Percentiles rank a stretch among this genome's conserved stretches.
phyloP scores from a whole-genome alignment of 2,329 filamentous ascomycete genomes.

The Beauveria sp. region DNA sequence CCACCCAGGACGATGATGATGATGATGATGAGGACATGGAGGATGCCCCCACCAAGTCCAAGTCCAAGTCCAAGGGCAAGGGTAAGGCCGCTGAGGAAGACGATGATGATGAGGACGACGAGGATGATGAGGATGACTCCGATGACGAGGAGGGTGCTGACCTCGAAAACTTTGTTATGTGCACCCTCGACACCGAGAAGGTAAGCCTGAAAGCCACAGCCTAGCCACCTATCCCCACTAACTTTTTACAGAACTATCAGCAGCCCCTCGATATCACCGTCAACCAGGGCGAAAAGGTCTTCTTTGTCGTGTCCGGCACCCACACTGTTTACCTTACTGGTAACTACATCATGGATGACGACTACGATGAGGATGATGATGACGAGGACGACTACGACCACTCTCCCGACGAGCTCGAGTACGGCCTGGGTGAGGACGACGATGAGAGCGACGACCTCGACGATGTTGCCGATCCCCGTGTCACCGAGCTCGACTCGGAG shows the following conservation, averaged over 20 bases:
- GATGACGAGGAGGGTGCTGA: conserved; percentile 56
- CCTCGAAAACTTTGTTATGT: conserved; percentile 86
- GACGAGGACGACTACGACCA: conserved; percentile 73
- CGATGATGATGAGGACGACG: conserved; percentile 52
- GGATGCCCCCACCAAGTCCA: conserved; percentile 56
- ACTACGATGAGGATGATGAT: conserved; percentile 52
- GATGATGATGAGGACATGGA: conserved; percentile 54
- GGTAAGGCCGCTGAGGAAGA: conserved; percentile 51
- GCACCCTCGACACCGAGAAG: conserved; percentile 88
- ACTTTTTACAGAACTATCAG: conserved; percentile 63
- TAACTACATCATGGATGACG: conserved; percentile 81
- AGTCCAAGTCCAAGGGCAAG: conserved; percentile 50
- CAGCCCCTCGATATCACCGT: conserved; percentile 92
- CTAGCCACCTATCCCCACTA: conserved; percentile 15
- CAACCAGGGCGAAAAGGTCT: conserved; percentile 79
- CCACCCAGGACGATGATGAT: conserved; percentile 48
- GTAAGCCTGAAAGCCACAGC: conserved; percentile 44
- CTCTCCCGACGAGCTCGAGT: conserved; percentile 71
- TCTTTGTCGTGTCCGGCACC: conserved; percentile 84
- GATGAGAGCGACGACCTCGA: conserved; percentile 73
- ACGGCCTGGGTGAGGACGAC: conserved; percentile 62
- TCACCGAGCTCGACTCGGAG: conserved; percentile 76
- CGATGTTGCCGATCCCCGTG: conserved; percentile 67
- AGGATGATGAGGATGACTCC: conserved; percentile 41
- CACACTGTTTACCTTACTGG: conserved; percentile 90